Percentiles rank a stretch among this genome's conserved stretches.
phyloP scores from a whole-genome alignment of 257 asterid genomes.

The Catharanthus roseus region DNA sequence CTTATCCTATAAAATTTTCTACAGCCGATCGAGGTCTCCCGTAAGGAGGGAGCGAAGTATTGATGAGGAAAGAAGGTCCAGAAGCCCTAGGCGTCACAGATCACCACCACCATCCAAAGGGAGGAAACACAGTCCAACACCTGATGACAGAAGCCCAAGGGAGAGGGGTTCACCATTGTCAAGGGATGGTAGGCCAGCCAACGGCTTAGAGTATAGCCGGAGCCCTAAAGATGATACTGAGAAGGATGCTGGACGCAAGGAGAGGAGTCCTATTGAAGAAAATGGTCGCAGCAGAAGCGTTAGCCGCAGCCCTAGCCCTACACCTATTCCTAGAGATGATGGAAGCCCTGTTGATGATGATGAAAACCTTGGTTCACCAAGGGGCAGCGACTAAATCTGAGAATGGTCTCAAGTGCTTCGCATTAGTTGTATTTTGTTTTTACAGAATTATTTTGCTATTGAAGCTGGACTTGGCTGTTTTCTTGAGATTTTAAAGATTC shows the following conservation, averaged over 20 bases:
- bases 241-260: constrained; percentile 26
- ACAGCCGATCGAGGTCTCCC: constrained; percentile 56
- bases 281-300: constrained; percentile 40
- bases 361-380: constrained; percentile 37
- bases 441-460: neutral
- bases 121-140: constrained; percentile 35
- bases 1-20: neutral
- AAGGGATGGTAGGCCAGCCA: constrained; percentile 29
- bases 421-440: constrained; percentile 5
- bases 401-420: neutral
- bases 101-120: constrained; percentile 39
- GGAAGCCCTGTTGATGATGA: constrained; percentile 35
- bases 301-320: constrained; percentile 29
- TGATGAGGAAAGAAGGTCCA: constrained; percentile 46
- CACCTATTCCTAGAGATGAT: constrained; percentile 28
- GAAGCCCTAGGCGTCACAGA: constrained; percentile 40
- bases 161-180: constrained; percentile 41
- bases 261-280: constrained; percentile 38
- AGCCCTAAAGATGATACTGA: constrained; percentile 31
- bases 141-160: constrained; percentile 44
- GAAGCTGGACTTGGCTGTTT: neutral
- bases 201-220: constrained; percentile 34
- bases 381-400: constrained; percentile 38
- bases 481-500: neutral
- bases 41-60: constrained; percentile 39